A percentile compares a stretch with the other conserved stretches of the same genome.
Evolutionary conservation across 2,329 filamentous ascomycete species (phyloP).

Genomic region (Fusarium sororula): DNA sequence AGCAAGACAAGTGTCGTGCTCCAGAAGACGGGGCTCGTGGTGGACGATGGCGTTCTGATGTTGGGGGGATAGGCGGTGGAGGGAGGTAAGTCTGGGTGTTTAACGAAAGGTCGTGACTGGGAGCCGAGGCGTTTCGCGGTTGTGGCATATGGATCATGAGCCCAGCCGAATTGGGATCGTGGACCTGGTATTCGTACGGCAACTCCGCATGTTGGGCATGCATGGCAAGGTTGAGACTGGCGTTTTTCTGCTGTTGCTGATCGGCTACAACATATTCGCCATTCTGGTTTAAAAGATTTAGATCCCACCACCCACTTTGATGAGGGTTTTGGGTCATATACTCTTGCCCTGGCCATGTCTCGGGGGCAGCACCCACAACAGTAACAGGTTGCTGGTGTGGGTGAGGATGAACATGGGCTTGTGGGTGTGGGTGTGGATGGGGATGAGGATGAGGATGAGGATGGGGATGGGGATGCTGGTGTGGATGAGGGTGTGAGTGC

Average conservation of each 20-base stretch:
- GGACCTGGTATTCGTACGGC: constrained; percentile 51
- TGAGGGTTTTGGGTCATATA: constrained; percentile 39
- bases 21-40: constrained; percentile 65
- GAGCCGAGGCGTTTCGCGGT: constrained; percentile 49
- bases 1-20: constrained; percentile 57
- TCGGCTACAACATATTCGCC: constrained; percentile 38
- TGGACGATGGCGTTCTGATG: constrained; percentile 53
- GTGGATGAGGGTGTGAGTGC: constrained; percentile 2
- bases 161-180: constrained; percentile 48
- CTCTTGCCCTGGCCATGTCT: constrained; percentile 41
- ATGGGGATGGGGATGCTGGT: not conserved
- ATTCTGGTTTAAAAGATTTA: constrained; percentile 43
- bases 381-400: constrained; percentile 32
- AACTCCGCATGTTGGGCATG: constrained; percentile 53
- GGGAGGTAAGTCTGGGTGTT: constrained; percentile 49
- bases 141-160: constrained; percentile 67
- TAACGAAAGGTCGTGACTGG: constrained; percentile 48
- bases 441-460: not conserved
- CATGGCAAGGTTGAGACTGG: constrained; percentile 52
- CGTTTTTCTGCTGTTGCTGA: constrained; percentile 48
- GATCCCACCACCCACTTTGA: constrained; percentile 46
- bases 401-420: not conserved
- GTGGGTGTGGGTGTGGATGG: not conserved
- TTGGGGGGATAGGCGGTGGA: constrained; percentile 44
- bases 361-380: constrained; percentile 24